These are phyloP conservation scores for Alternaria burnsii DNA, from an alignment of 2,329 filamentous ascomycete species.

Conservation along the genomic window DNA sequence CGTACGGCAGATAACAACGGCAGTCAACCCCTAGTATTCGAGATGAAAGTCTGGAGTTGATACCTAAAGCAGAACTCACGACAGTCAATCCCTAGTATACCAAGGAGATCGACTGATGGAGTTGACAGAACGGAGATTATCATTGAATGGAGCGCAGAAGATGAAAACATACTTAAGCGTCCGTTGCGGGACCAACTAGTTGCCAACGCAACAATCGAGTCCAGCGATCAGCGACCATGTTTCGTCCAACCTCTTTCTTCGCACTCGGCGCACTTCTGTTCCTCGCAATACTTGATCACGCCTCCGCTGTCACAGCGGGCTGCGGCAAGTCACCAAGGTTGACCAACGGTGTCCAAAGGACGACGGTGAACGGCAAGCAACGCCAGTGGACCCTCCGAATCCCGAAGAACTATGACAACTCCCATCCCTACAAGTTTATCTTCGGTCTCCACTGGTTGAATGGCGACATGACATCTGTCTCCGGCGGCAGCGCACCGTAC, in stretches of 20 bases:
- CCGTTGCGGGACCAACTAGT: neutral
- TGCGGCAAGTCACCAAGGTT: slow-evolving; percentile 26
- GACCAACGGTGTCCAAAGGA: slow-evolving; percentile 18
- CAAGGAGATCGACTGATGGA: neutral
- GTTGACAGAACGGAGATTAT: neutral
- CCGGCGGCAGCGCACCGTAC: slow-evolving; percentile 41
- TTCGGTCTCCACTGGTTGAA: slow-evolving; percentile 55
- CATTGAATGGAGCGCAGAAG: neutral
- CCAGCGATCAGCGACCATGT: slow-evolving; percentile 9
- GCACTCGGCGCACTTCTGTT: slow-evolving; percentile 16
- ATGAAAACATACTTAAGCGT: slow-evolving; percentile 7
- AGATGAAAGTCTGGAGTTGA: too few species aligned
- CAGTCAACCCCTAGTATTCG: neutral
- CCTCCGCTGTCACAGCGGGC: slow-evolving; percentile 17
- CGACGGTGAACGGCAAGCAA: slow-evolving; percentile 34
- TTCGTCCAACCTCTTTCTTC: slow-evolving; percentile 17
- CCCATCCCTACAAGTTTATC: slow-evolving; percentile 53
- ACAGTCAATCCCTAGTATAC: neutral
- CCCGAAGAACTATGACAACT: slow-evolving; percentile 54
- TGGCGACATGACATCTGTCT: slow-evolving; percentile 51
- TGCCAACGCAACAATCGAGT: neutral
- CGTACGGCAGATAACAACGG: neutral
- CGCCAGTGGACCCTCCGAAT: slow-evolving; percentile 31
- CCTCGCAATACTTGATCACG: slow-evolving; percentile 14
- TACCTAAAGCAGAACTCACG: too few species aligned